Percentiles rank a stretch among this genome's conserved stretches.
phyloP scores from a whole-genome alignment of 768 basidiomycete species.

The Agrocybe praecox region DNA sequence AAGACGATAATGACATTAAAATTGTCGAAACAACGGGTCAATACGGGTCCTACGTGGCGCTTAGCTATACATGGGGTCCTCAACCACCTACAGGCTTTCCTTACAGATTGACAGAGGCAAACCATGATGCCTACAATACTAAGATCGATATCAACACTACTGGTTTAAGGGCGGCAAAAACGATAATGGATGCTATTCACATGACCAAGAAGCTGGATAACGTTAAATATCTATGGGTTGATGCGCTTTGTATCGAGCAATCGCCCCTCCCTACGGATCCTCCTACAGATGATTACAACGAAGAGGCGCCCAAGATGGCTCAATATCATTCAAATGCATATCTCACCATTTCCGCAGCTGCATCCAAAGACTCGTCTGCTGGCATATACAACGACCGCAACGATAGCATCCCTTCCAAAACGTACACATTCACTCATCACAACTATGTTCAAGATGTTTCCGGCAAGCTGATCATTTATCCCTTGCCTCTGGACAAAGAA shows the following conservation, averaged over 20 bases:
- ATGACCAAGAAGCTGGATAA: background rate
- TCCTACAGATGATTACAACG: background rate
- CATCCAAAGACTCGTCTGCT: background rate
- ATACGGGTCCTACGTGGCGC: background rate
- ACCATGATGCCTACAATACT: background rate
- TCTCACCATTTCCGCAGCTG: background rate
- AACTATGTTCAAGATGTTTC: background rate
- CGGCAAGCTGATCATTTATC: background rate
- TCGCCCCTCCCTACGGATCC: background rate
- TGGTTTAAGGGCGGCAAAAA: background rate
- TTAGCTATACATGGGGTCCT: conserved; percentile 1
- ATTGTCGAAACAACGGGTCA: background rate
- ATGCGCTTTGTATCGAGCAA: conserved; percentile 3
- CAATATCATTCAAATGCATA: background rate
- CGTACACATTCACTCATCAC: background rate
- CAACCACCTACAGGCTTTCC: background rate
- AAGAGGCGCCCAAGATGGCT: background rate
- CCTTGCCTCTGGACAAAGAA: background rate
- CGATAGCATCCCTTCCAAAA: background rate
- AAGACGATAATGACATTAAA: background rate
- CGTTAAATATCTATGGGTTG: conserved; percentile 1
- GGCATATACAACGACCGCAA: background rate
- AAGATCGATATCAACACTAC: background rate
- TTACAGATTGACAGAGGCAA: background rate
- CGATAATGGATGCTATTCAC: background rate